Base-by-base conservation (phyloP, 1,284 basidiomycete genomes). In the Clitocybe nebularis region DNA sequence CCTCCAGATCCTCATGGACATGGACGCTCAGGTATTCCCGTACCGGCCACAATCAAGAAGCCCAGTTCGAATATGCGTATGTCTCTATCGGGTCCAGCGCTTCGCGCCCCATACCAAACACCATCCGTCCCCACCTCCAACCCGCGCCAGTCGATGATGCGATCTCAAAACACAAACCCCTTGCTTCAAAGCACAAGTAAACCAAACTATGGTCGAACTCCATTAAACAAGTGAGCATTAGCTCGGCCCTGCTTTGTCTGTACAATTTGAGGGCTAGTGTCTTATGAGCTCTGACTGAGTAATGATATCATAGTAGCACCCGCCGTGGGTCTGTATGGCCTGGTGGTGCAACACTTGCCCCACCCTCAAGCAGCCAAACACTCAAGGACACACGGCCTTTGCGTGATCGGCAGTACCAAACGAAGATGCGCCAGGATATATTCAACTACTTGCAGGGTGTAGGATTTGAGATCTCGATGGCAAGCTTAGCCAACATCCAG, bases 351-450 rank as follows among this genome's bases (percentile, higher is more conserved):
- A 52, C 70, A n/a, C 58, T 67, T 19, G 61, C 69, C 17, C 68
- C 71, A 7, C 69, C 74, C n/a, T 64, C 71, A 6, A 60, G 70
- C 6, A 73, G 68, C 43, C 74, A 80, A 59, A 57, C 67, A 11
- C 51, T 64, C 45, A 88, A 84, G 51, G 91, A 94, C 54, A 66
- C 75, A 19, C 77, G 91, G 2, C 85, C 87, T 0, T 68, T 92
- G 34, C 79, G 87, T 29, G 86, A 91, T 47, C 67, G 74, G 39
- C 61, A 72, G 10, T 91, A 81, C 56, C 87, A 91, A 58, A 60
- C 67, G 2, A 79, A 78, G 53, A 87, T 89, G 75, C 76, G 82
- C 14, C 77, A 82, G 47, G 87, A 91, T 24, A 80, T 94, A 44
- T 66, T 75, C 29, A 68, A 68, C 9, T 93, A 82, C 68, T 72